Evolutionary conservation across 306 rosid species (phyloP).

Genomic region (Cercis canadensis): DNA sequence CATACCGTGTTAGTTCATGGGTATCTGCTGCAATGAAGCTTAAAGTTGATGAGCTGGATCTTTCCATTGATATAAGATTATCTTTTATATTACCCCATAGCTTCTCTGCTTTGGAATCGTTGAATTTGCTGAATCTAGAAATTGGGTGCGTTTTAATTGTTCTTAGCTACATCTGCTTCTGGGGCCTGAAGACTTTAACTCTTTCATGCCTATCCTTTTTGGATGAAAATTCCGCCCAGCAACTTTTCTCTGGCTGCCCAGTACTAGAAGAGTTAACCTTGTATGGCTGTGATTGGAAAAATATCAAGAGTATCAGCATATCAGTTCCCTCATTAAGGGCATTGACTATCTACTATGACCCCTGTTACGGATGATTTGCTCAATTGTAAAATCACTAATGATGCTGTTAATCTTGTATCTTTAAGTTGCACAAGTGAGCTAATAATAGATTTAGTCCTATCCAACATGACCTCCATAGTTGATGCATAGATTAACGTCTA

Average conservation of each 20-base stretch:
- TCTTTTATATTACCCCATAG: too few relatives aligned
- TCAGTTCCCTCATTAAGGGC: slow-evolving; percentile 6
- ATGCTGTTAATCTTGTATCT: slow-evolving; percentile 30
- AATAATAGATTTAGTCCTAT: slow-evolving; percentile 11
- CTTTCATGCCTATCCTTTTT: too few relatives aligned
- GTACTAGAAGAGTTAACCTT: slow-evolving; percentile 25
- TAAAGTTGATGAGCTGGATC: too few relatives aligned
- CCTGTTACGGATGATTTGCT: background rate
- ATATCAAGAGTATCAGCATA: background rate
- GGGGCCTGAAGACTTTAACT: too few relatives aligned
- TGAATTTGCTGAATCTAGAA: too few relatives aligned
- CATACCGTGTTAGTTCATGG: too few relatives aligned
- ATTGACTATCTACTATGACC: background rate
- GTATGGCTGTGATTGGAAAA: background rate
- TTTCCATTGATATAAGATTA: too few relatives aligned
- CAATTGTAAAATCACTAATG: slow-evolving; percentile 14
- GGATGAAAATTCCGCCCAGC: too few relatives aligned
- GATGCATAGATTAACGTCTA: slow-evolving; percentile 8
- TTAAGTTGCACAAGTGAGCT: background rate
- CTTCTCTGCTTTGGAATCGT: too few relatives aligned
- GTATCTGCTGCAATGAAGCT: too few relatives aligned
- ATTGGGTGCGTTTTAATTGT: too few relatives aligned
- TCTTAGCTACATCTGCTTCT: too few relatives aligned
- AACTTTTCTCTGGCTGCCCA: slow-evolving; percentile 21
- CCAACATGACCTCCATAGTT: slow-evolving; percentile 28